Percentiles rank a stretch among this genome's conserved stretches.
Conservation (phyloP, 768 basidiomycete species). For the Boletus rubropictus region DNA sequence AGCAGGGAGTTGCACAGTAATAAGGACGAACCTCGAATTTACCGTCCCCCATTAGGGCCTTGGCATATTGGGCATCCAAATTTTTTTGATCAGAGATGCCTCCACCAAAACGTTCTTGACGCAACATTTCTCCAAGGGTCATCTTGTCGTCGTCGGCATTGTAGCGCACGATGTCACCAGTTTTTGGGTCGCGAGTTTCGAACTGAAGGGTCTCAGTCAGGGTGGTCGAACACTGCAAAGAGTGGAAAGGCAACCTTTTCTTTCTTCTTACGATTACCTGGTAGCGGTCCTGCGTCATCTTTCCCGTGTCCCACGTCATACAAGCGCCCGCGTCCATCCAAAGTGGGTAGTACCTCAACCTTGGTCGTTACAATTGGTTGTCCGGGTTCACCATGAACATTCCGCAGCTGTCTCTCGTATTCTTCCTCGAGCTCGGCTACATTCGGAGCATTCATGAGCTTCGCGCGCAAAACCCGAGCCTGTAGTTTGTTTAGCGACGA, state of each 20-base stretch:
- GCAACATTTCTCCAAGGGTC: conserved; percentile 84
- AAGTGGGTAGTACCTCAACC: conserved; percentile 82
- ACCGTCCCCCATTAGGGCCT: conserved; percentile 80
- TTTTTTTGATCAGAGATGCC: conserved; percentile 90
- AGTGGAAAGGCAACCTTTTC: conserved; percentile 44
- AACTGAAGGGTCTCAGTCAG: conserved; percentile 41
- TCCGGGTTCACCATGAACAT: conserved; percentile 40
- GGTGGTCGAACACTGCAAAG: neutral
- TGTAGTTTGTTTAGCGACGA: conserved; percentile 88
- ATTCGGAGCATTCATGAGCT: conserved; percentile 74
- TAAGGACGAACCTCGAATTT: conserved; percentile 64
- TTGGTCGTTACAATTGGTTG: conserved; percentile 44
- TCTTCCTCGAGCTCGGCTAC: conserved; percentile 75
- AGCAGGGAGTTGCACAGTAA: neutral
- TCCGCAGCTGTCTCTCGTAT: conserved; percentile 68
- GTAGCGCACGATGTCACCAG: conserved; percentile 82
- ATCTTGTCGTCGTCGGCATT: conserved; percentile 87
- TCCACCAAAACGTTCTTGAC: conserved; percentile 87
- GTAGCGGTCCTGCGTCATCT: conserved; percentile 44
- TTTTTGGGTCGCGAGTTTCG: conserved; percentile 85
- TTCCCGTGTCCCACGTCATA: conserved; percentile 89
- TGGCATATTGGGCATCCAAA: conserved; percentile 84
- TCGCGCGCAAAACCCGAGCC: conserved; percentile 88
- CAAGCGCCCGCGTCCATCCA: conserved; percentile 77
- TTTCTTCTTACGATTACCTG: conserved; percentile 78